These are phyloP conservation scores for Russula earlei DNA, from an alignment of 768 basidiomycete genomes.

Conservation along the genomic window DNA sequence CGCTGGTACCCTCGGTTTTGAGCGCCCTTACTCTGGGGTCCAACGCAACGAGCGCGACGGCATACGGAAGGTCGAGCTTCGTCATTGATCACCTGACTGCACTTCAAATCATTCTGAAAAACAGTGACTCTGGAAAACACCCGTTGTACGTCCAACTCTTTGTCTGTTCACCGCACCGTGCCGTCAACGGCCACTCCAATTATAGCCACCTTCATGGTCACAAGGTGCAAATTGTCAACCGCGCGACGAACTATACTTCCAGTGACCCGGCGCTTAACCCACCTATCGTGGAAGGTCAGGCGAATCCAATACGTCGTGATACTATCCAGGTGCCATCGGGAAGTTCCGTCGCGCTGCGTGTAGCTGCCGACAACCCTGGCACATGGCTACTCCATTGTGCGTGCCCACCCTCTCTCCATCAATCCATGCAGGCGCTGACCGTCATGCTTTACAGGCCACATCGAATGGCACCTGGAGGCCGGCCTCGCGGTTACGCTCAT, in stretches of 20 bases:
- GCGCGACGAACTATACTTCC: conserved; percentile 59
- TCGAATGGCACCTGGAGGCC: conserved; percentile 77
- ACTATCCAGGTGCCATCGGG: conserved; percentile 68
- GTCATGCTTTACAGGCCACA: conserved; percentile 45
- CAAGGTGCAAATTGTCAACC: conserved; percentile 71
- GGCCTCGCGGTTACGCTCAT: conserved; percentile 83
- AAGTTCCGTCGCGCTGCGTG: conserved; percentile 60
- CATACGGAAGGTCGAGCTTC: conserved; percentile 77
- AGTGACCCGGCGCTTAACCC: conserved; percentile 73
- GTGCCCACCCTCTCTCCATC: conserved; percentile 22
- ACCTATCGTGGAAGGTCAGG: conserved; percentile 62
- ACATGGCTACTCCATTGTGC: conserved; percentile 78
- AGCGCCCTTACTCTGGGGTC: conserved; percentile 69
- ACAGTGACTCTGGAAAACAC: conserved; percentile 65
- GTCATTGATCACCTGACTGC: conserved; percentile 68
- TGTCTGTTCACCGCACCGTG: conserved; percentile 1
- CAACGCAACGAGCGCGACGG: conserved; percentile 52
- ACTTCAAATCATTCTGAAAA: conserved; percentile 68
- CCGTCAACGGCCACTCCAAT: not conserved
- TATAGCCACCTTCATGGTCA: conserved; percentile 86
- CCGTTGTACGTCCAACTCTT: conserved; percentile 58
- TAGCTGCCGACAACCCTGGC: conserved; percentile 89
- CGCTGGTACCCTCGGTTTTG: conserved; percentile 67
- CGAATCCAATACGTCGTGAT: conserved; percentile 86
- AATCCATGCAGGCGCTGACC: not conserved